phyloP scores from a whole-genome alignment of 441 rosid species.

The Populus hybrid region DNA sequence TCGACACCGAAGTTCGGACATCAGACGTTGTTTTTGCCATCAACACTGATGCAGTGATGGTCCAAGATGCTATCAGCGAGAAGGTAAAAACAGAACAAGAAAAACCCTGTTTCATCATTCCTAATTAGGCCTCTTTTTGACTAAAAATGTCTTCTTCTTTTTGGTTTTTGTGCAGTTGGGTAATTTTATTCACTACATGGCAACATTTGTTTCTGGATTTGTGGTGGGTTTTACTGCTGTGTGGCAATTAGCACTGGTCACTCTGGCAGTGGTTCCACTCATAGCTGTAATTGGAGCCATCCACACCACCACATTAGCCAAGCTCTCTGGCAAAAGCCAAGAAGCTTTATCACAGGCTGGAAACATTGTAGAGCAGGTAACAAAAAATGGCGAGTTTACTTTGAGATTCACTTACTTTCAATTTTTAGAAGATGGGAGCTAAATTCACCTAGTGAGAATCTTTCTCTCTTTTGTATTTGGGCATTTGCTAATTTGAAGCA shows the following conservation, averaged over 20 bases:
- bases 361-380: conserved; percentile 93
- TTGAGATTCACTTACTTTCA: neutral
- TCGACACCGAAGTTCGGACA: conserved; percentile 93
- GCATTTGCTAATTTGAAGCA: conserved; percentile 24
- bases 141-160: neutral
- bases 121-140: neutral
- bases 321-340: conserved; percentile 79
- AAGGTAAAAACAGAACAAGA: conserved; percentile 46
- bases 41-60: conserved; percentile 94
- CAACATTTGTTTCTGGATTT: conserved; percentile 96
- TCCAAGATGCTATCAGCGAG: conserved; percentile 99
- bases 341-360: conserved; percentile 94
- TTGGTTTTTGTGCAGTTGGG: conserved; percentile 61
- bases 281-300: conserved; percentile 94
- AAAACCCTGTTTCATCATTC: conserved; percentile 18
- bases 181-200: conserved; percentile 94
- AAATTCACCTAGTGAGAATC: neutral
- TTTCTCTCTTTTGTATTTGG: conserved; percentile 26
- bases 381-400: neutral
- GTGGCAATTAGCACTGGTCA: conserved; percentile 95
- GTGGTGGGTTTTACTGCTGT: conserved; percentile 99
- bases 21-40: conserved; percentile 91
- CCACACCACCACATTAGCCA: conserved; percentile 74
- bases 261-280: conserved; percentile 95
- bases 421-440: neutral